phyloP scores from a whole-genome alignment of 495 filamentous ascomycete genomes.

The Rusavskia elegans region DNA sequence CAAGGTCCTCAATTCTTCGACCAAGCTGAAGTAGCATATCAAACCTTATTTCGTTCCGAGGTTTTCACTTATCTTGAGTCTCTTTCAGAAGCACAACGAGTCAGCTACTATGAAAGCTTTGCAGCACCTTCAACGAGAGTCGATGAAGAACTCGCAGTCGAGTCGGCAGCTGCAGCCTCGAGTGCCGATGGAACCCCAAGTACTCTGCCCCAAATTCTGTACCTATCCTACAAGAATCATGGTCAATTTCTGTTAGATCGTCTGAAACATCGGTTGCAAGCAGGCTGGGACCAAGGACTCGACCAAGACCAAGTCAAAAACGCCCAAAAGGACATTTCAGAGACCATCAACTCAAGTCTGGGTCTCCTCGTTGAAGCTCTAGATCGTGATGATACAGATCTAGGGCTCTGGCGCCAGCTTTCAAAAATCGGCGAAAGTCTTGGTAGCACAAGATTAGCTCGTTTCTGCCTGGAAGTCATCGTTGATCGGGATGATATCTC shows the following conservation, averaged over 20 bases:
- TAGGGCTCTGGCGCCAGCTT: slow-evolving; percentile 83
- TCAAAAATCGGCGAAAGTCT: slow-evolving; percentile 63
- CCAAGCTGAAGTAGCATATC: slow-evolving; percentile 70
- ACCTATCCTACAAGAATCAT: slow-evolving; percentile 87
- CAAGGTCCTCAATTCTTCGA: slow-evolving; percentile 62
- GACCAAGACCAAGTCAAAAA: neutral
- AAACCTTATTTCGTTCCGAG: slow-evolving; percentile 72
- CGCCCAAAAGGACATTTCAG: neutral
- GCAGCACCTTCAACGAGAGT: neutral
- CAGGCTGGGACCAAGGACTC: neutral
- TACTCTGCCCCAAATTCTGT: slow-evolving; percentile 74
- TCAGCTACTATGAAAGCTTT: slow-evolving; percentile 24
- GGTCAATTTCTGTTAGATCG: slow-evolving; percentile 76
- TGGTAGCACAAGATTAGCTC: slow-evolving; percentile 55
- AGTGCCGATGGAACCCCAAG: slow-evolving; percentile 52
- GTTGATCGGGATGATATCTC: slow-evolving; percentile 71
- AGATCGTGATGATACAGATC: slow-evolving; percentile 79
- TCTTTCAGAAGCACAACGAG: slow-evolving; percentile 53
- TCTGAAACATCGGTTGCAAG: slow-evolving; percentile 29
- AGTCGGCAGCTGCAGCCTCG: slow-evolving; percentile 25
- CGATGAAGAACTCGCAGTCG: slow-evolving; percentile 20
- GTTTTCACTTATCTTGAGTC: slow-evolving; percentile 86
- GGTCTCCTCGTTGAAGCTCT: slow-evolving; percentile 58
- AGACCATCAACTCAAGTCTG: slow-evolving; percentile 19
- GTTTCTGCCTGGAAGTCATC: slow-evolving; percentile 84